Evolutionary conservation across 768 basidiomycete genomes (phyloP), one percentile per base, ranked within the genome.

Genomic region (Gloeophyllum trabeum): DNA sequence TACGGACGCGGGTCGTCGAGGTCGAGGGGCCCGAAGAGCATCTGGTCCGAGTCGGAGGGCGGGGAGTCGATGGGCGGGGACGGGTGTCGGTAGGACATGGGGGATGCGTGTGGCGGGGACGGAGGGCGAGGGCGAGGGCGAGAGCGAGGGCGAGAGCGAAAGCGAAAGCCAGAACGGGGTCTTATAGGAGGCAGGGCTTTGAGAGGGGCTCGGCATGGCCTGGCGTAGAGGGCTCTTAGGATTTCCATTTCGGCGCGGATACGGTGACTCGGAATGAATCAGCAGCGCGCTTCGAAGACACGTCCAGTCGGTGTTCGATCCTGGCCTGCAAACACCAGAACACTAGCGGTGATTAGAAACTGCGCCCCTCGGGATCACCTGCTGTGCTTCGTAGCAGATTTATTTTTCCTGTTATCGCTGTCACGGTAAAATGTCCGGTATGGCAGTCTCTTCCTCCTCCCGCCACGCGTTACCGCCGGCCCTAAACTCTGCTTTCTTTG

Each of bases 1-100:
- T 60, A 44, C 20, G 24, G 49, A 44, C 19, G 46, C 45, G 35
- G 50, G 43, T 77, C 72, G 51, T 79, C 77, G 52, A 77, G 63
- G 51, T 80, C 76, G 55, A 75, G 61, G 48, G 68, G 67, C 35
- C 71, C 73, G 52, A 80, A 78, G 57, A 78, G 67, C 61, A 76
- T 62, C 45, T 71, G 67, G 54, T 76, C 72, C 19, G 56, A 49
- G 51, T 75, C 71, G n/a, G 58, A 48, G 35, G 55, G 24, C 40
- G 59, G 50, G 42, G 51, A 43, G 45, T 62, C 58, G 52, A 63
- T 65, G 25, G 54, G 48, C 39, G 54, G 44, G 20, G 47, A 25
- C 34, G 59, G 55, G 43, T 49, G 49, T 44, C 48, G 51, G 47
- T 51, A 41, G 44, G 54, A 54, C 34, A 56, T 48, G 56, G 57